Base-by-base conservation (phyloP, 805 yeast species). In the Naumovozyma baii region DNA sequence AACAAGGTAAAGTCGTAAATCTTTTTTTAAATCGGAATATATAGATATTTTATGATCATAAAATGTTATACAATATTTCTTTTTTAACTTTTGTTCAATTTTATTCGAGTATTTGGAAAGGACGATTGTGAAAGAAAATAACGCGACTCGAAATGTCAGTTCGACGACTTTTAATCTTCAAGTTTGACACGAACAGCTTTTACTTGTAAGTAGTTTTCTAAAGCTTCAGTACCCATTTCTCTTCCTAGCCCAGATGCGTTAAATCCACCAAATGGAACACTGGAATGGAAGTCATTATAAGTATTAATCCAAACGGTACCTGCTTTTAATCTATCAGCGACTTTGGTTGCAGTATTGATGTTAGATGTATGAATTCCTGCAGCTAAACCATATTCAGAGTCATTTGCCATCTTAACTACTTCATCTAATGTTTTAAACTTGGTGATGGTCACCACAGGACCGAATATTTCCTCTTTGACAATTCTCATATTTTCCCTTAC, bases 231-330 rank as follows among this genome's bases (percentile, higher is more conserved):
- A 54, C 95, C 95, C 72, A 87, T 76, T 71, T 87, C 96, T 59
- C 94, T 75, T 55, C 96, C 96, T 43, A 80, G 67, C 62, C 96
- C 96, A 45, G 90, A 79, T 69, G 76, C 74, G 62, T 84, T 83
- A 69, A 69, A 83, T 37, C 96, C 96, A 51, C 96, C 95, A 59
- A 87, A 87, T 55, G 96, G 96, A 59, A 86, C 79, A 63, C 78
- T 73, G 50, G 72, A 78, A 63, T 86, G 88, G 71, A 85, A 80
- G 55, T 83, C 86, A 67, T 86, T 86, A 64, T 85, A 80, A 40
- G 86, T 78, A 72, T 83, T 83, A 51, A 82, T 72, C 85, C 90
- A 84, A 48, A 83, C 74, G 36, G 90, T 77, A 66, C 94, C 94
- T 42, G 88, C 80, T 56, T 76, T 76, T 44, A 83, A 56, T 61